Evolutionary conservation across 2,329 filamentous ascomycete genomes (phyloP).

Genomic region (Aspergillus aculeatinus): DNA sequence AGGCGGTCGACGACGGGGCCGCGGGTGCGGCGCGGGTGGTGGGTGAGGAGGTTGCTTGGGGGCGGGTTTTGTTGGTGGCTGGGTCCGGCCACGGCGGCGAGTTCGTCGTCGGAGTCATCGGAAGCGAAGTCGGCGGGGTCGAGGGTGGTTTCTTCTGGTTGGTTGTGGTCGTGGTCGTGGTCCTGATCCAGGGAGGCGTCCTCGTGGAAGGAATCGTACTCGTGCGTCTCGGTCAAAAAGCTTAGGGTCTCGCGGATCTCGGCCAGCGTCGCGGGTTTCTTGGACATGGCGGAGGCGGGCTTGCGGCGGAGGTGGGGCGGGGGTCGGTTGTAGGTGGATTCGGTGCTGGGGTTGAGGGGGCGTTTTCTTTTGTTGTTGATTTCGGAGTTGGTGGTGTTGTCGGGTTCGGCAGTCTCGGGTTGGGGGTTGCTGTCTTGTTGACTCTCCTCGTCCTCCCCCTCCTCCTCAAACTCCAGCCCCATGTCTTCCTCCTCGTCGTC

Average conservation of each 20-base stretch:
- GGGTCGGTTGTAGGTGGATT: slow-evolving; percentile 52
- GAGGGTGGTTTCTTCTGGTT: slow-evolving; percentile 19
- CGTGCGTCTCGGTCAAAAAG: slow-evolving; percentile 72
- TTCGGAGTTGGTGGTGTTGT: slow-evolving; percentile 16
- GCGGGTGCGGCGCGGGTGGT: slow-evolving; percentile 40
- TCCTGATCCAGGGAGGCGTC: slow-evolving; percentile 52
- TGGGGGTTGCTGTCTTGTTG: slow-evolving; percentile 36
- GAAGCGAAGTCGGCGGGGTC: background rate
- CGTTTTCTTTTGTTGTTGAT: slow-evolving; percentile 41
- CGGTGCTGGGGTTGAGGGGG: slow-evolving; percentile 37
- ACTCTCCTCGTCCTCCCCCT: slow-evolving; percentile 14
- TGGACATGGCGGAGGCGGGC: slow-evolving; percentile 51
- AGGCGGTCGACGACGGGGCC: slow-evolving; percentile 47
- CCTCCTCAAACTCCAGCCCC: slow-evolving; percentile 70
- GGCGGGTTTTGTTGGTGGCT: slow-evolving; percentile 26
- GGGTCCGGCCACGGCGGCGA: slow-evolving; percentile 16
- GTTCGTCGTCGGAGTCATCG: slow-evolving; percentile 1
- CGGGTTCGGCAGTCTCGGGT: too few relatives aligned
- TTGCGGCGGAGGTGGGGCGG: slow-evolving; percentile 64
- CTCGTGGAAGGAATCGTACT: slow-evolving; percentile 55
- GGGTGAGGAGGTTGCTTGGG: slow-evolving; percentile 24
- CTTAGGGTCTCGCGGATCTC: slow-evolving; percentile 84
- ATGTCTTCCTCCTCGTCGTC: slow-evolving; percentile 62
- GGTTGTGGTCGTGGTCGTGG: slow-evolving; percentile 17
- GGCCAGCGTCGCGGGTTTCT: slow-evolving; percentile 70